Base-by-base conservation (phyloP, 139 green algal species). In the Auxenochlorella protothecoides region DNA sequence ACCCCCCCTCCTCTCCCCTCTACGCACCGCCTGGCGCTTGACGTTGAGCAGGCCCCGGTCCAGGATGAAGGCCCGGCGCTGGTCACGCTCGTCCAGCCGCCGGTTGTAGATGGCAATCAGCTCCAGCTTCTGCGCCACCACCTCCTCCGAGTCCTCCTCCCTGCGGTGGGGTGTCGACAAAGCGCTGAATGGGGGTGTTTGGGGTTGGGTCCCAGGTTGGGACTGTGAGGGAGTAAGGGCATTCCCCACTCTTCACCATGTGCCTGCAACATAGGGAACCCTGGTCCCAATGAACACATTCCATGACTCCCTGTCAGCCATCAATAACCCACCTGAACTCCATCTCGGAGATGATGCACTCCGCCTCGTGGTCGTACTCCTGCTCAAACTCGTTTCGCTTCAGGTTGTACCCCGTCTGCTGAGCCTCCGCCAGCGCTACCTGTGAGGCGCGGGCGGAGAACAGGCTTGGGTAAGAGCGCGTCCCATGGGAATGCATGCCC, bases 341-440 rank as follows among this genome's bases (percentile, higher is more conserved):
- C 71, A 92, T 74, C 70, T 92, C 87, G 4, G 74, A 56, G 4
- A 92, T 68, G 5, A 89, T 68, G 59, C 83, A 66, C 80, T 97
- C 92, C 13, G 92, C 92, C n/a, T 95, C 92, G 27, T 89, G 82
- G 79, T 97, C 92, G 65, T 90, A 97, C 78, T 97, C 91, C 0
- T 86, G 88, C 65, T 98, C 93, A 84, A 98, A 98, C 79, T 98
- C 93, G 59, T 87, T 74, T 15, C 92, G 87, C 80, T 94, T 94
- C 3, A 83, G 78, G 72, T 97, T 83, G 83, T 89, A 97, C 7
- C 92, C 92, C 7, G 86, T 91, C 55, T 83, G 78, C 15, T 89
- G 76, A 2, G 68, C 61, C 73, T 78, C 78, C 7, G 69, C 27
- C 27, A 44, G 27, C 27, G 27, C 27, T 44, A 44, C 27, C 27